Evolutionary conservation across 2,329 filamentous ascomycete genomes (phyloP).

Genomic region (Aureobasidium sp.): DNA sequence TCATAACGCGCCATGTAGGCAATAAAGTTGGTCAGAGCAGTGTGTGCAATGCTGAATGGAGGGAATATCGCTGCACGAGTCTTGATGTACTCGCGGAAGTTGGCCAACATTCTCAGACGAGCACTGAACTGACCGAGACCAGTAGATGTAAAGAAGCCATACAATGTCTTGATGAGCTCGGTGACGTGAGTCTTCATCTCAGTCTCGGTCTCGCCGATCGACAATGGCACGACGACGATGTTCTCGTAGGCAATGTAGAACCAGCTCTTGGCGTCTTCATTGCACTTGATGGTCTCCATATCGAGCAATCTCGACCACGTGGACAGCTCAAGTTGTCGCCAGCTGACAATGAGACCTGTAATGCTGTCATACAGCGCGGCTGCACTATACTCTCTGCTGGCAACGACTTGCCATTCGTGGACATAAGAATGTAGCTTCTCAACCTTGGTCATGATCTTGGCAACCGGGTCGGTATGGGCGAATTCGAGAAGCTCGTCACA

Average conservation of each 20-base stretch:
- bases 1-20: conserved; percentile 67
- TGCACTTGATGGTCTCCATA: conserved; percentile 68
- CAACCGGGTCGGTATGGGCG: conserved; percentile 73
- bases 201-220: conserved; percentile 36
- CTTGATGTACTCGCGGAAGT: conserved; percentile 56
- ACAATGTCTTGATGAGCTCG: conserved; percentile 63
- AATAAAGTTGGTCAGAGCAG: conserved; percentile 70
- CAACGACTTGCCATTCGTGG: conserved; percentile 93
- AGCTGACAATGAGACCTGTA: conserved; percentile 74
- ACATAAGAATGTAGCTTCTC: conserved; percentile 82
- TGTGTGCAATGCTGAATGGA: conserved; percentile 47
- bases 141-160: conserved; percentile 70
- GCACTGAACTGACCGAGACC: conserved; percentile 71
- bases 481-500: conserved; percentile 72
- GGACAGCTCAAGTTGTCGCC: conserved; percentile 83
- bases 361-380: conserved; percentile 65
- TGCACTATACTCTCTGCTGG: conserved; percentile 70
- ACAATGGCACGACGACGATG: conserved; percentile 67
- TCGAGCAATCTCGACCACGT: conserved; percentile 90
- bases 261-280: conserved; percentile 78
- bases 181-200: conserved; percentile 14
- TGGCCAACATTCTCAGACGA: conserved; percentile 62
- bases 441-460: conserved; percentile 74
- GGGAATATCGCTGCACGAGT: conserved; percentile 50
- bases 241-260: conserved; percentile 96